Percentiles rank a stretch among this genome's conserved stretches.
These are phyloP conservation scores for Cladobotryum protrusum DNA, from an alignment of 2,329 filamentous ascomycete genomes.

Conservation along the genomic window DNA sequence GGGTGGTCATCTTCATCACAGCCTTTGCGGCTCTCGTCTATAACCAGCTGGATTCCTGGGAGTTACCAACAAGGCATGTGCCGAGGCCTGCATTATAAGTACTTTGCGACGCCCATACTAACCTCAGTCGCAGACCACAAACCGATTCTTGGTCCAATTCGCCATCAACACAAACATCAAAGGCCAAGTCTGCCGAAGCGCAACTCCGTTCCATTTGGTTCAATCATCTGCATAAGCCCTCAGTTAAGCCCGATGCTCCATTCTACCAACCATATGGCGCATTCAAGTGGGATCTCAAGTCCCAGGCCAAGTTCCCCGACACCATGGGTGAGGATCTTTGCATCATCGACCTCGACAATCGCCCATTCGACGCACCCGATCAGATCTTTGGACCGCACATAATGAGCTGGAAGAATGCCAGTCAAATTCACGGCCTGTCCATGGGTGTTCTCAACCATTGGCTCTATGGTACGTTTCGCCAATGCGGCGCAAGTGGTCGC, in stretches of 20 bases:
- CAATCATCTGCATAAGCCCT: conserved; percentile 25
- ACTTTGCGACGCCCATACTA: background rate
- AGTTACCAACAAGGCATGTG: conserved; percentile 16
- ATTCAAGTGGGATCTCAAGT: conserved; percentile 25
- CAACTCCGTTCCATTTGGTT: conserved; percentile 28
- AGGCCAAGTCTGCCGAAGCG: conserved; percentile 10
- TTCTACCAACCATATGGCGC: conserved; percentile 27
- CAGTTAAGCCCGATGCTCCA: conserved; percentile 19
- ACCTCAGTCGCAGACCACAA: background rate
- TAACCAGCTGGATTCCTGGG: conserved; percentile 26
- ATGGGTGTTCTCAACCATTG: conserved; percentile 39
- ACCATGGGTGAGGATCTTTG: conserved; percentile 34
- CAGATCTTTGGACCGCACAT: conserved; percentile 28
- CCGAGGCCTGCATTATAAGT: background rate
- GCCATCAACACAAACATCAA: conserved; percentile 6
- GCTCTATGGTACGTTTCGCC: conserved; percentile 31
- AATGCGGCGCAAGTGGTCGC: too few relatives aligned
- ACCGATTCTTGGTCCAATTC: background rate
- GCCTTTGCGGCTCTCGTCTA: conserved; percentile 27
- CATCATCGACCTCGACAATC: conserved; percentile 41
- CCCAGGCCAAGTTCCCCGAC: conserved; percentile 26
- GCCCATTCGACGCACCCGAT: conserved; percentile 29
- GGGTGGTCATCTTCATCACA: conserved; percentile 26
- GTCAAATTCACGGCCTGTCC: conserved; percentile 31
- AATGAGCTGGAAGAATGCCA: conserved; percentile 32